phyloP scores from a whole-genome alignment of 163 green algal genomes.

The Prototheca cutis region DNA sequence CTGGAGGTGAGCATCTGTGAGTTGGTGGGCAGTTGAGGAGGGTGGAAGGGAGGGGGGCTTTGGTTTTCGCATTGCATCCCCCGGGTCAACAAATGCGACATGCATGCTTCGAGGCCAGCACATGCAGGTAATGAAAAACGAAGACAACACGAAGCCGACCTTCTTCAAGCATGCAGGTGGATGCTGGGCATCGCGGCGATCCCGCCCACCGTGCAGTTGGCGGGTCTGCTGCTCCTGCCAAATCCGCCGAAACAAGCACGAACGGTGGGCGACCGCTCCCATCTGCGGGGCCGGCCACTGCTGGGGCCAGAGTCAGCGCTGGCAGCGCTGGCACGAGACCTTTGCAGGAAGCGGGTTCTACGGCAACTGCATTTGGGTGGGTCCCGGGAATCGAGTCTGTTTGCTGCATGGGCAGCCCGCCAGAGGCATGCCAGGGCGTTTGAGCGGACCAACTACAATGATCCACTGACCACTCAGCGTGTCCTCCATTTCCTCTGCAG shows the following conservation, averaged over 20 bases:
- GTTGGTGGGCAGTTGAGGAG: no score
- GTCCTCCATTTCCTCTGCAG: conserved; percentile 13
- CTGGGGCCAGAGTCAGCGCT: no score
- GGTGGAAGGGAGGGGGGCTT: conserved; percentile 3
- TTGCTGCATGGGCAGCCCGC: no score
- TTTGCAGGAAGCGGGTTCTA: no score
- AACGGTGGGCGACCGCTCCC: no score
- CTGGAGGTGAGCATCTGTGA: conserved; percentile 24
- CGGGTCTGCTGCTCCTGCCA: conserved; percentile 42
- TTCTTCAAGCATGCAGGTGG: conserved; percentile 34
- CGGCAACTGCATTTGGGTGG: no score
- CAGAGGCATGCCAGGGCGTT: no score
- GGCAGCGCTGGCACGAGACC: no score
- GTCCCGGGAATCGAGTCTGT: no score
- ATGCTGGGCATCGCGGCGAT: conserved; percentile 62
- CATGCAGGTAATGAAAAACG: background rate
- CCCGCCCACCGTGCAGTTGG: conserved; percentile 41
- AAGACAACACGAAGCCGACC: background rate
- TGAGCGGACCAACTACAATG: no score
- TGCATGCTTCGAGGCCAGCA: background rate
- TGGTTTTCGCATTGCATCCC: background rate
- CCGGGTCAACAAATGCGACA: background rate
- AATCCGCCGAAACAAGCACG: no score
- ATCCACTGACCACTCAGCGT: conserved; percentile 33
- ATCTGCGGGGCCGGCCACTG: no score